Conservation (phyloP, 192 early-diverging fungal species). For the Coemansia sp. region DNA sequence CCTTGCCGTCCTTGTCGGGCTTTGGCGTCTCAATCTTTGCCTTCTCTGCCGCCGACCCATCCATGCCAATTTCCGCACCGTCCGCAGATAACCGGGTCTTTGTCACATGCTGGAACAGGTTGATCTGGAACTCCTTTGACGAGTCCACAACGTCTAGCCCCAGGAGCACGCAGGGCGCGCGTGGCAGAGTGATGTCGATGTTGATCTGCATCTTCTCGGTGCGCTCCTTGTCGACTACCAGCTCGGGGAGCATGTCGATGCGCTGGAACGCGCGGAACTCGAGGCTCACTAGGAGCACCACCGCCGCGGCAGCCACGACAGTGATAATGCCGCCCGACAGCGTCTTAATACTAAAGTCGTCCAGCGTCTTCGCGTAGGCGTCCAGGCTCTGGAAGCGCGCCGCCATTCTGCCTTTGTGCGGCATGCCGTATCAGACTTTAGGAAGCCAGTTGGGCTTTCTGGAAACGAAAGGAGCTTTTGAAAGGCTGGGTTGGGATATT, state of each 20-base stretch:
- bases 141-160: constrained; percentile 96
- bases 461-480: no score
- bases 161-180: constrained; percentile 89
- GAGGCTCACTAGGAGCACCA: constrained; percentile 71
- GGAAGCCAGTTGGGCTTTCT: no score
- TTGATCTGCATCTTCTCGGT: constrained; percentile 89
- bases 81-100: constrained; percentile 70
- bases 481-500: no score
- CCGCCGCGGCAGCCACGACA: constrained; percentile 68
- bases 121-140: constrained; percentile 82
- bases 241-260: constrained; percentile 64
- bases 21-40: constrained; percentile 9
- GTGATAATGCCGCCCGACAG: constrained; percentile 84
- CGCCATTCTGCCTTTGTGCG: constrained; percentile 7
- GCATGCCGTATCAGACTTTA: background rate
- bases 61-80: constrained; percentile 60
- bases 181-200: constrained; percentile 88
- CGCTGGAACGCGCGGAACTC: constrained; percentile 81
- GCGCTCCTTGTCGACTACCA: constrained; percentile 80
- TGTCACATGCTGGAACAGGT: constrained; percentile 74
- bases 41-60: background rate
- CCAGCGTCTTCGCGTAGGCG: constrained; percentile 95
- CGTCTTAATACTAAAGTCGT: constrained; percentile 89
- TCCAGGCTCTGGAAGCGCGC: constrained; percentile 64
- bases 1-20: constrained; percentile 27